Evolutionary conservation across 257 asterid species (phyloP).

Genomic region (Solanum corneliomulleri): DNA sequence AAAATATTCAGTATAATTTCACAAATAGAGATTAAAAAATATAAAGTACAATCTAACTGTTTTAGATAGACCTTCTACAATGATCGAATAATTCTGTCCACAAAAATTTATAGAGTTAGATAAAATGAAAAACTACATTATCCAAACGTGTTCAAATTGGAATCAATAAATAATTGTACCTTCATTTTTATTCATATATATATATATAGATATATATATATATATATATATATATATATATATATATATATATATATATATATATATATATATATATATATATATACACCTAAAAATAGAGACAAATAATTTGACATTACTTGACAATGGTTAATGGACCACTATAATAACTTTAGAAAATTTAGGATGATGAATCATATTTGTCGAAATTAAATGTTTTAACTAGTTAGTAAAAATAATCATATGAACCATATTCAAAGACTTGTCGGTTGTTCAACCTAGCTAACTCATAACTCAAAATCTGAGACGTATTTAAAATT

Average conservation of each 20-base stretch:
- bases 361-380: not conserved
- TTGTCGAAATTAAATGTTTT: not conserved
- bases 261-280: not conserved
- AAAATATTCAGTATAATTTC: not conserved
- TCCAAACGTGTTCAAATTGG: not conserved
- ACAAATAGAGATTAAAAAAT: accelerated
- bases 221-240: not conserved
- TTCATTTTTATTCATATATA: not conserved
- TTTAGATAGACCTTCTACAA: not conserved
- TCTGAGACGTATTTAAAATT: not conserved
- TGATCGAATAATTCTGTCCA: not conserved
- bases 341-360: not conserved
- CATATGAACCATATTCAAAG: not conserved
- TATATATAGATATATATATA: not conserved
- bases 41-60: not conserved
- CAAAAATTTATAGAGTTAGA: not conserved
- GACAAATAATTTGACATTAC: not conserved
- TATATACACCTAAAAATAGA: not conserved
- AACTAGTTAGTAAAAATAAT: not conserved
- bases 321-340: not conserved
- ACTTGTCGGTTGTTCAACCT: not conserved
- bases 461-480: not conserved
- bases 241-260: not conserved
- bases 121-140: not conserved
- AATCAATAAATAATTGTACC: not conserved